A percentile compares a stretch with the other conserved stretches of the same genome.
Conservation (phyloP, 2,329 filamentous ascomycete genomes). For the Fusarium odoratissimum region DNA sequence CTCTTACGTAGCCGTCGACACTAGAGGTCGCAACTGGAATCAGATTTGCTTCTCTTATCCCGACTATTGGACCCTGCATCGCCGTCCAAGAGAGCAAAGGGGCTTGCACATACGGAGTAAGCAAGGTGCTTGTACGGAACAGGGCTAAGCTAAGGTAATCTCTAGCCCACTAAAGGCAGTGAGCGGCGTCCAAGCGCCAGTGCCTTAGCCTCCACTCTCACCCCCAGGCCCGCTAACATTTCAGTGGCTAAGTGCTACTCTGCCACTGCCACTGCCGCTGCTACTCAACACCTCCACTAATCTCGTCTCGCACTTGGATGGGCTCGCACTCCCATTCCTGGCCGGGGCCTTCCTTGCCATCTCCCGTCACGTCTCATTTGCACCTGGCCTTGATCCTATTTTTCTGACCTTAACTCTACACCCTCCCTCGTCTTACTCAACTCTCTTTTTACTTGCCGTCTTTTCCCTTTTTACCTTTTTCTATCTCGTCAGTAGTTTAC, state of each 20-base stretch:
- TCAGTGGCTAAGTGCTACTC: slow-evolving; percentile 32
- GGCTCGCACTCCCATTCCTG: slow-evolving; percentile 33
- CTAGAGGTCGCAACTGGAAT: slow-evolving; percentile 22
- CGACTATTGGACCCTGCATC: slow-evolving; percentile 21
- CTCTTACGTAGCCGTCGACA: slow-evolving; percentile 21
- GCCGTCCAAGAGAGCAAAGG: slow-evolving; percentile 6
- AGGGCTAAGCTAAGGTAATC: slow-evolving; percentile 27
- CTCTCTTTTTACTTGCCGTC: slow-evolving; percentile 9
- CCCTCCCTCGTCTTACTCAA: slow-evolving; percentile 11
- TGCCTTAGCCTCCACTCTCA: slow-evolving; percentile 6
- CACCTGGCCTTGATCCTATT: slow-evolving; percentile 5
- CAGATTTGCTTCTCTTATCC: slow-evolving; percentile 11
- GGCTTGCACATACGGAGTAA: slow-evolving; percentile 22
- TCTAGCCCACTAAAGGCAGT: slow-evolving; percentile 35
- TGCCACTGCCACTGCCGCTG: slow-evolving; percentile 16
- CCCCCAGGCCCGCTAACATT: slow-evolving; percentile 20
- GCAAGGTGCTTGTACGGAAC: slow-evolving; percentile 23
- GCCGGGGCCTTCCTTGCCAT: slow-evolving; percentile 19
- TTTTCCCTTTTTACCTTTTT: slow-evolving; percentile 21
- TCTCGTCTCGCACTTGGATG: slow-evolving; percentile 27
- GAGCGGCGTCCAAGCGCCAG: slow-evolving; percentile 34
- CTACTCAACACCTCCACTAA: slow-evolving; percentile 10
- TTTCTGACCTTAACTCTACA: slow-evolving; percentile 22
- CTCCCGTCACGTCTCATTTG: slow-evolving; percentile 32
- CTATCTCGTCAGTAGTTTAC: slow-evolving; percentile 1